These are phyloP conservation scores for Quercus agrifolia DNA, from an alignment of 306 rosid genomes.

Conservation along the genomic window DNA sequence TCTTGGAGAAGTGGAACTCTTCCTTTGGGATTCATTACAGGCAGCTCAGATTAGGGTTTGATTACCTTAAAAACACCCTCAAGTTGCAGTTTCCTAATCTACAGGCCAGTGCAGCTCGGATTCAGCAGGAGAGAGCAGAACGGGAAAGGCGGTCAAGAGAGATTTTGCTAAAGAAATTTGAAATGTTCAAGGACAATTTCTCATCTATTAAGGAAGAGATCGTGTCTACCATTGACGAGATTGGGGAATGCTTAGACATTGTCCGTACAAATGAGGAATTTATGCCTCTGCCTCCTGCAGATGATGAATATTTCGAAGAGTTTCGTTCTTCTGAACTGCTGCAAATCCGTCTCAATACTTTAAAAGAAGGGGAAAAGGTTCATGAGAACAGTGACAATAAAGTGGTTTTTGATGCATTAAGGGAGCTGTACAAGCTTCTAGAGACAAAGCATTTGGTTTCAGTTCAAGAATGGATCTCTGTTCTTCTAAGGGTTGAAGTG, in stretches of 20 bases:
- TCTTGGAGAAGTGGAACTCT: conserved; percentile 84
- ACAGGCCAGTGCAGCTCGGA: conserved; percentile 67
- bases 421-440: conserved; percentile 88
- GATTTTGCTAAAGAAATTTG: conserved; percentile 63
- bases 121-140: conserved; percentile 74
- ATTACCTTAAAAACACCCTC: conserved; percentile 80
- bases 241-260: conserved; percentile 79
- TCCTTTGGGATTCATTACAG: conserved; percentile 76
- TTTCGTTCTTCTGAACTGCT: conserved; percentile 60
- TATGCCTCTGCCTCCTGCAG: neutral
- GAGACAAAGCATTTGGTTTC: conserved; percentile 64
- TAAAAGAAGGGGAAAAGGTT: conserved; percentile 76
- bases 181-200: conserved; percentile 51
- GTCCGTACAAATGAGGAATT: conserved; percentile 50
- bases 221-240: conserved; percentile 68
- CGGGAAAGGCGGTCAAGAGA: conserved; percentile 78
- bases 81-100: conserved; percentile 86
- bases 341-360: conserved; percentile 64
- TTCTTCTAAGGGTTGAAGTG: conserved; percentile 72
- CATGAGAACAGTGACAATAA: conserved; percentile 72
- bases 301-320: conserved; percentile 56
- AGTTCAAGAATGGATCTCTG: conserved; percentile 77
- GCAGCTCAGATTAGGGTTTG: conserved; percentile 81
- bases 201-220: conserved; percentile 62
- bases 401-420: conserved; percentile 78